Conservation (phyloP, 192 early-diverging fungal genomes). For the Jimgerdemannia lactiflua region DNA sequence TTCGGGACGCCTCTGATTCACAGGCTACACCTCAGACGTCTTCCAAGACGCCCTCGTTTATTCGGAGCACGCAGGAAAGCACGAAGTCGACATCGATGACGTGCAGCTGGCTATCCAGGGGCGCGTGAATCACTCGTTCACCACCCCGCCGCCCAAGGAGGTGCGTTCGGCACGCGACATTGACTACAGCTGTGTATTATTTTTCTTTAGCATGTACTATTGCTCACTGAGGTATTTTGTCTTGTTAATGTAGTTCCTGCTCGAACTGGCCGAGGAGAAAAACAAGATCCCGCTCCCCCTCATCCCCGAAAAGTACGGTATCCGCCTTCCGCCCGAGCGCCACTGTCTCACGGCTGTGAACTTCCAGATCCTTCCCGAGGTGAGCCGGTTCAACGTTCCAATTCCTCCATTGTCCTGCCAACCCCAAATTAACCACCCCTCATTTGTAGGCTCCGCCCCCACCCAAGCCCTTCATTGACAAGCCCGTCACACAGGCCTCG, state of each 20-base stretch:
- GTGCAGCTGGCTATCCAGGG: constrained; percentile 92
- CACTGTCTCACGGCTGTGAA: constrained; percentile 76
- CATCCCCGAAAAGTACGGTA: constrained; percentile 78
- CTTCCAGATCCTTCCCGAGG: constrained; percentile 73
- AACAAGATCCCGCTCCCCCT: constrained; percentile 74
- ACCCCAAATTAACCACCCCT: no score
- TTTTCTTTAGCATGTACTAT: not conserved
- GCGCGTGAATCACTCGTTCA: constrained; percentile 88
- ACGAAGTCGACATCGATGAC: constrained; percentile 80
- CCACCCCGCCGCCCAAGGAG: constrained; percentile 85
- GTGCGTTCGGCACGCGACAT: constrained; percentile 34
- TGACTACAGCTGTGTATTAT: constrained; percentile 4
- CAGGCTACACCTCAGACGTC: constrained; percentile 88
- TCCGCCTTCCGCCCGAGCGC: constrained; percentile 72
- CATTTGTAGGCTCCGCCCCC: constrained; percentile 27
- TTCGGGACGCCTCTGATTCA: no score
- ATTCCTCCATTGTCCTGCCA: not conserved
- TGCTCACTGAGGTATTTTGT: not conserved
- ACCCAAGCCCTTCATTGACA: constrained; percentile 10
- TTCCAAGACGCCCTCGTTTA: constrained; percentile 89
- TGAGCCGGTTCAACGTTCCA: constrained; percentile 22
- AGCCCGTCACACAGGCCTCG: not conserved
- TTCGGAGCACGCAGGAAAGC: constrained; percentile 85
- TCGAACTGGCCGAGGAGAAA: constrained; percentile 73
- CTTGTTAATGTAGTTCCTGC: constrained; percentile 53